These are phyloP conservation scores for Serendipita sp. DNA, from an alignment of 768 basidiomycete genomes.

Conservation along the genomic window DNA sequence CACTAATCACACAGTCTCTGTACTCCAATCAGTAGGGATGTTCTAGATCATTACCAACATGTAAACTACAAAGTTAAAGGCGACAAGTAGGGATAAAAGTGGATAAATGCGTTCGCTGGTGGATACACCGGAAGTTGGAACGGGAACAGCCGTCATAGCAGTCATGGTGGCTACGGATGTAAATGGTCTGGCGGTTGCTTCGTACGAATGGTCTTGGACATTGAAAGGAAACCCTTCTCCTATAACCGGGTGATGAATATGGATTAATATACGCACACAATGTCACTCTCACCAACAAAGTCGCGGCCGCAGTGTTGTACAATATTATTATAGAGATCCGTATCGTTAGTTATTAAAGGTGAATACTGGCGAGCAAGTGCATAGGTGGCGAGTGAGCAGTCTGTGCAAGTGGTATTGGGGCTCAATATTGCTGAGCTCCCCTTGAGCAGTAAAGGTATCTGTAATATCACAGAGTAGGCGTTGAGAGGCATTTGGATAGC, in stretches of 20 bases:
- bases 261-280: not conserved
- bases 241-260: not conserved
- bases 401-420: not conserved
- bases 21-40: too few relatives aligned
- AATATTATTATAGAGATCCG: not conserved
- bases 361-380: not conserved
- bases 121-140: not conserved
- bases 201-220: not conserved
- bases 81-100: too few relatives aligned
- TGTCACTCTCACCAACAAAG: not conserved
- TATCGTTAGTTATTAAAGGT: not conserved
- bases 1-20: too few relatives aligned
- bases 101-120: too few relatives aligned
- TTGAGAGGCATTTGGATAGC: not conserved
- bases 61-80: too few relatives aligned
- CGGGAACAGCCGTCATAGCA: not conserved
- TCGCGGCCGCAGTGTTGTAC: not conserved
- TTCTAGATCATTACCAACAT: too few relatives aligned
- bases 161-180: not conserved
- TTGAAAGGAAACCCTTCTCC: not conserved
- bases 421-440: not conserved
- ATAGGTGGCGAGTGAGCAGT: not conserved
- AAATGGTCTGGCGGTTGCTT: not conserved
- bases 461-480: not conserved
- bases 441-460: not conserved